Base-by-base conservation (phyloP, 78 protist species). In the Pigoraptor vietnamica region DNA sequence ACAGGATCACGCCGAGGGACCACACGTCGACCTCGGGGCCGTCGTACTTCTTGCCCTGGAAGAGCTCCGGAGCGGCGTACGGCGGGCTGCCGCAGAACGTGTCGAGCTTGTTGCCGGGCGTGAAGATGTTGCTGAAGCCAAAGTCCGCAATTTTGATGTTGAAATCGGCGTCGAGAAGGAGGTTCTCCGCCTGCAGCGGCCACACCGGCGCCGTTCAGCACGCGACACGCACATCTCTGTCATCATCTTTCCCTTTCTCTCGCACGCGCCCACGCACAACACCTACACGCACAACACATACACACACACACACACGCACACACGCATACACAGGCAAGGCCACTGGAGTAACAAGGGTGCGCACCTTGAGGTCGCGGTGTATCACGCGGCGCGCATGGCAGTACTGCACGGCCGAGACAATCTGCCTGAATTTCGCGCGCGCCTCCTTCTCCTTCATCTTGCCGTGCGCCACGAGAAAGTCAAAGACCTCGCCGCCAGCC, bases 1-100 rank as follows among this genome's bases (percentile, higher is more conserved):
- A 91, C 29, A 99, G 93, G 0, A 97, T 94, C 23, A 98, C 99
- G 32, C 99, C 99, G 90, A 96, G 90, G 39, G 95, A 34, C 99
- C 99, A 98, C 39, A 97, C 87, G 86, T 98, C 99, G 1, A 96
- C 97, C 24, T 93, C 93, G 0, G 96, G 98, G 25, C 98, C 98
- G 34, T 89, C 93, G 88, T 97, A 96, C 81, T 94, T 94, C 90
- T 90, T 39, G 86, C 93, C 95, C 79, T 48, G 94, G 38, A 96
- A 87, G 48, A 96, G 92, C 81, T 96, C 97, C 0, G 97, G 97
- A 1, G 96, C 96, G 33, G 97, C 96, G 86, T 96, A 96, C 38
- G 94, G 91, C 24, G 97, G 97, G 0, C 56, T n/a, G 34, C 95
- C 95, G 56, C 99, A 98, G 89, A 95, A 96, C 9, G 99, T 97